A percentile compares a stretch with the other conserved stretches of the same genome.
Evolutionary conservation across 2,329 filamentous ascomycete genomes (phyloP).

Genomic region (Drechslera avenae): DNA sequence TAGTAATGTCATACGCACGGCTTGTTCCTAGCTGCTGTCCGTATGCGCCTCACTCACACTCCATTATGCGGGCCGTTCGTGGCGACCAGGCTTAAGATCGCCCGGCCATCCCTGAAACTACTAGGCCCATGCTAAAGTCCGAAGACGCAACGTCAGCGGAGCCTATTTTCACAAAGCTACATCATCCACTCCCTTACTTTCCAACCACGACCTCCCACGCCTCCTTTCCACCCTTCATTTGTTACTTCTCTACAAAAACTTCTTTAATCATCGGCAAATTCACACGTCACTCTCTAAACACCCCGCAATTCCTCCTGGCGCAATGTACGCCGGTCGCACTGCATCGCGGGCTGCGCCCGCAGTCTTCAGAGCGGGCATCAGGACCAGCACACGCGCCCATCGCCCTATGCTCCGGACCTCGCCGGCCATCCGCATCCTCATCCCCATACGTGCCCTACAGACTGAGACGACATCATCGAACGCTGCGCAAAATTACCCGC

Average conservation of each 20-base stretch:
- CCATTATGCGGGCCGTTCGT: constrained; percentile 10
- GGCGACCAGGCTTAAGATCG: constrained; percentile 29
- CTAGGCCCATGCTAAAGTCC: constrained; percentile 3
- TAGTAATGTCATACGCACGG: not conserved
- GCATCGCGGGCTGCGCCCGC: constrained; percentile 54
- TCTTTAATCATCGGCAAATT: constrained; percentile 12
- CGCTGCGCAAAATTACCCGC: constrained; percentile 65
- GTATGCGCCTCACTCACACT: constrained; percentile 3
- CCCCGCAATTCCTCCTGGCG: constrained; percentile 29
- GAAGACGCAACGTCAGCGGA: constrained; percentile 15
- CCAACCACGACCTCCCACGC: constrained; percentile 6
- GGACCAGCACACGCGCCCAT: constrained; percentile 49
- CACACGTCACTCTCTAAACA: constrained; percentile 21
- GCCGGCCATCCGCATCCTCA: constrained; percentile 62
- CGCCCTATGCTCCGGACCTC: constrained; percentile 56
- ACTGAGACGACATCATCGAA: constrained; percentile 62
- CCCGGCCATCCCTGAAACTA: constrained; percentile 15
- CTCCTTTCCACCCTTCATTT: constrained; percentile 14
- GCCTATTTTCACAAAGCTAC: constrained; percentile 16
- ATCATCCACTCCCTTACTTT: constrained; percentile 22
- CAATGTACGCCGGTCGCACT: constrained; percentile 55
- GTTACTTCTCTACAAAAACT: constrained; percentile 7
- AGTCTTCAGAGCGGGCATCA: constrained; percentile 52
- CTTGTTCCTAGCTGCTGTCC: constrained; percentile 10
- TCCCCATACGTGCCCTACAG: constrained; percentile 59